Evolutionary conservation across 305 asterid genomes (phyloP).

Genomic region (Euphrasia arctica): DNA sequence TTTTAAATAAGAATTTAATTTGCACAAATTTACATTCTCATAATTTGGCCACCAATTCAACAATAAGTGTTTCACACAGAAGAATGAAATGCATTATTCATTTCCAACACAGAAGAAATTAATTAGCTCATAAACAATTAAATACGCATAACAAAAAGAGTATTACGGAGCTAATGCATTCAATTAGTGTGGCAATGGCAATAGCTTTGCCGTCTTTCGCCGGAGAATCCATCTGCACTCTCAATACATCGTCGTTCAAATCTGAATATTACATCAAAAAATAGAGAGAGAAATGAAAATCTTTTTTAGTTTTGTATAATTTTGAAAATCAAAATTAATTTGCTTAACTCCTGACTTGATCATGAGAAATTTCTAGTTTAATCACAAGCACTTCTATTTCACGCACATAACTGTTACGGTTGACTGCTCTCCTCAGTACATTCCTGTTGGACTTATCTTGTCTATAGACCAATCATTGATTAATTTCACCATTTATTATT

Average conservation of each 20-base stretch:
- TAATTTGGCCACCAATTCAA: too few relatives aligned
- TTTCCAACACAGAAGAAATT: background rate
- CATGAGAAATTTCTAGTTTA: background rate
- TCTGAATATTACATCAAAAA: constrained; percentile 29
- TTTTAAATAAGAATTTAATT: too few relatives aligned
- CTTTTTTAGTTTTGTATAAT: too few relatives aligned
- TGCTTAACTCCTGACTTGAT: background rate
- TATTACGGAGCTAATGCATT: constrained; percentile 75
- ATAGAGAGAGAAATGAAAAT: background rate
- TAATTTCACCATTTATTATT: background rate
- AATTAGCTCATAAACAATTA: background rate
- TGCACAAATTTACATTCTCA: too few relatives aligned
- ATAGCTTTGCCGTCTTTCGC: constrained; percentile 90
- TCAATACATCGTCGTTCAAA: constrained; percentile 66
- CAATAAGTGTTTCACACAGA: too few relatives aligned
- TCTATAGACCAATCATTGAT: background rate
- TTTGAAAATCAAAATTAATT: too few relatives aligned
- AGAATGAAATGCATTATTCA: background rate
- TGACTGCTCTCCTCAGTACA: background rate
- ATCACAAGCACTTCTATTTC: background rate
- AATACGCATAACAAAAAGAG: constrained; percentile 2
- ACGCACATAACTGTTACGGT: background rate
- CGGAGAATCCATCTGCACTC: constrained; percentile 95
- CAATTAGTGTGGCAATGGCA: constrained; percentile 75
- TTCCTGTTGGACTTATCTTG: background rate